Conservation (phyloP, 768 basidiomycete species). For the Calocybe indica region DNA sequence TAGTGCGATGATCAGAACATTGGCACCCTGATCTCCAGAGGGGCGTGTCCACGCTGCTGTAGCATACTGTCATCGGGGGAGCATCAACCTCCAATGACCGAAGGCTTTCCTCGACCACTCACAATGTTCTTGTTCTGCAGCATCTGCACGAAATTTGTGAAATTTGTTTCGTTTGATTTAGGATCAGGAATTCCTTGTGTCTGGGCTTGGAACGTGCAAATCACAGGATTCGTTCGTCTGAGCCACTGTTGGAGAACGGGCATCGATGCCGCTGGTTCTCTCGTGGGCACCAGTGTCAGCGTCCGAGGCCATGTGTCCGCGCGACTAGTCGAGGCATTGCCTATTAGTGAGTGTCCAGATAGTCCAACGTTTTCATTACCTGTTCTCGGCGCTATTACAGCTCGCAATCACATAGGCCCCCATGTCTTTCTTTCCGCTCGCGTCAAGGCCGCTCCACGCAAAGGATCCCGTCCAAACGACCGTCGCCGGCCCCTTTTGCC, state of each 20-base stretch:
- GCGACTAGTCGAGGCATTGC: conserved; percentile 27
- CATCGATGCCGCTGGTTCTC: conserved; percentile 32
- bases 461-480: conserved; percentile 44
- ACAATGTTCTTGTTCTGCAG: conserved; percentile 42
- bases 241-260: conserved; percentile 44
- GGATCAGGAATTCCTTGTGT: conserved; percentile 22
- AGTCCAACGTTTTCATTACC: not conserved
- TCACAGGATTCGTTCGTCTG: conserved; percentile 27
- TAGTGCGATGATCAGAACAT: conserved; percentile 42
- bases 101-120: conserved; percentile 13
- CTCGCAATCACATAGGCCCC: conserved; percentile 32
- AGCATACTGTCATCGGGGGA: conserved; percentile 35
- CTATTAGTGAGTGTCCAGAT: not conserved
- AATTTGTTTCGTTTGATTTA: conserved; percentile 36
- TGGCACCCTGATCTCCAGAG: conserved; percentile 34
- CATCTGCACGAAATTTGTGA: conserved; percentile 32
- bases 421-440: conserved; percentile 35
- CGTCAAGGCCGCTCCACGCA: conserved; percentile 34
- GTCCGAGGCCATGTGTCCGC: conserved; percentile 47
- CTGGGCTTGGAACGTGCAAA: conserved; percentile 36
- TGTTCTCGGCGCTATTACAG: no score
- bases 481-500: not conserved
- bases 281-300: conserved; percentile 34
- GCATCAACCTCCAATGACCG: not conserved
- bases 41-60: conserved; percentile 44